Percentiles rank a stretch among this genome's conserved stretches.
phyloP scores from a whole-genome alignment of 768 basidiomycete species.

The Xanthoconium purpureum region DNA sequence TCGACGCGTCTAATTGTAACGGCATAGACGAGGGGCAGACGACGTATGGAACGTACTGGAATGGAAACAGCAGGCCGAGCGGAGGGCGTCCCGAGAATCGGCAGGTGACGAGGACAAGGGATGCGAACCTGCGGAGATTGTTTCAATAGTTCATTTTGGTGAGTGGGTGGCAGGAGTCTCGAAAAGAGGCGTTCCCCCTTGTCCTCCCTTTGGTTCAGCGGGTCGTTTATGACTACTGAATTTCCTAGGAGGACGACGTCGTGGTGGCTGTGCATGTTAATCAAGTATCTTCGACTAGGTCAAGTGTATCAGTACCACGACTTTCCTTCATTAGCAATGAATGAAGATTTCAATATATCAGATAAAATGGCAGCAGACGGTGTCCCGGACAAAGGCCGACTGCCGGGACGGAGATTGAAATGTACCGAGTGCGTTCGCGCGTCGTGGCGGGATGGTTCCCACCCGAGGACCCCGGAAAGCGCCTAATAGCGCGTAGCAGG shows the following conservation, averaged over 20 bases:
- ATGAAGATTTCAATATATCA: background rate
- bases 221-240: background rate
- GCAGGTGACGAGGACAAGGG: background rate
- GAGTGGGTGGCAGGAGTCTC: conserved; percentile 11
- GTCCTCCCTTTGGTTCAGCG: background rate
- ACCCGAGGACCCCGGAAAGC: conserved; percentile 2
- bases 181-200: background rate
- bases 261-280: conserved; percentile 4
- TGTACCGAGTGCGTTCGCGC: background rate
- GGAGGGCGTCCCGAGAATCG: background rate
- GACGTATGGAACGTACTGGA: background rate
- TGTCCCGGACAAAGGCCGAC: conserved; percentile 1
- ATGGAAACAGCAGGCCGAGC: background rate
- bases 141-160: background rate
- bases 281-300: too few relatives aligned
- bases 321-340: too few relatives aligned
- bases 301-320: too few relatives aligned
- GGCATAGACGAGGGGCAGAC: background rate
- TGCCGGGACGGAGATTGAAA: conserved; percentile 10
- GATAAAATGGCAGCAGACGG: background rate
- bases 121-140: conserved; percentile 8
- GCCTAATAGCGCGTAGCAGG: background rate
- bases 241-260: background rate
- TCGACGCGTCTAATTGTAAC: background rate
- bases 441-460: conserved; percentile 2